Evolutionary conservation across 1,139 yeast species (phyloP), one percentile per base, ranked within the genome.

Genomic region (Saccharomyces pastorianus): DNA sequence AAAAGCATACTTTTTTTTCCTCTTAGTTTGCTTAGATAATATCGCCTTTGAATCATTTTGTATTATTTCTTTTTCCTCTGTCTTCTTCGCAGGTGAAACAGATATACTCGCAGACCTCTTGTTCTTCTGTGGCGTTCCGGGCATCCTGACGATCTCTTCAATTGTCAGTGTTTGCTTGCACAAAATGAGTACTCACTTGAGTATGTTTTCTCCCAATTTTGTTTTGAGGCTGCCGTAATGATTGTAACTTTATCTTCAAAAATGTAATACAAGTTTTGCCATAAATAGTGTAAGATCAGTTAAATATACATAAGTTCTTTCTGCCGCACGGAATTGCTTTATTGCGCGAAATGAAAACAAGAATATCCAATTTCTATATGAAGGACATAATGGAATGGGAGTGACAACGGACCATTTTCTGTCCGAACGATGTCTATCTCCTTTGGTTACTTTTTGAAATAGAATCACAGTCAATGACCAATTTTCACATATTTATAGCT

Each of bases 1-100:
- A 58, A 67, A 67, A 41, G 61, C 60, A 53, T 67, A 67, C 23
- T 58, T 58, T 42, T 59, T 59, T 34, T 55, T 59, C 27, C 56
- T 55, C 48, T 56, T 58, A 28, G 51, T 48, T 26, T 50, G 53
- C 14, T 51, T 53, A 17, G 47, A 32, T 17, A 41, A 26, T 32
- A 27, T 44, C 34, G 29, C 52, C 48, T 56, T 38, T 4, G 52
- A 38, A 47, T 55, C 55, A 52, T 54, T 44, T 17, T 29, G 11
- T 17, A 8, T 14, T n/a, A 14, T 44, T 20, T 48, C 41, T 6
- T 14, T 42, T 50, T 53, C 59, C 53, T 52, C 51, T 49, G 48
- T 42, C 28, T 47, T 44, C 32, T 51, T 54, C 17, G 53, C 59
- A 38, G 64, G 64, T 14, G 64, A 60, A 13, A 55, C 57, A 25